Percentiles rank a stretch among this genome's conserved stretches.
Evolutionary conservation across 176 grass and related monocot genomes (phyloP).

Genomic region (Alloteropsis semialata): DNA sequence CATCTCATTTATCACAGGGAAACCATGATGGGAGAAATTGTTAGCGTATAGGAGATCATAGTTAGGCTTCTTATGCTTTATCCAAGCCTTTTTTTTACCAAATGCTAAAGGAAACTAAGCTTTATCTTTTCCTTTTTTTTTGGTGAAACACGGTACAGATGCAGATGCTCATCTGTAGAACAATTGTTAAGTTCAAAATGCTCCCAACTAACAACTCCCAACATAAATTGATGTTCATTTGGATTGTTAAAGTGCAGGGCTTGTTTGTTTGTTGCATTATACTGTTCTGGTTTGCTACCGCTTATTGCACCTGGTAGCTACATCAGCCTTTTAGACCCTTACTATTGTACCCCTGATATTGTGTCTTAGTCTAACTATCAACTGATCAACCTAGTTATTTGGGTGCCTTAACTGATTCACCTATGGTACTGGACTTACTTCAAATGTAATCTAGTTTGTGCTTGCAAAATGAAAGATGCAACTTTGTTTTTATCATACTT

Average conservation of each 20-base stretch:
- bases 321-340: not conserved
- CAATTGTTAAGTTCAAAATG: not conserved
- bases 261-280: constrained; percentile 1
- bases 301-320: not conserved
- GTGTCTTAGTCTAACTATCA: not conserved
- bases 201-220: not conserved
- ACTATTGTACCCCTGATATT: not conserved
- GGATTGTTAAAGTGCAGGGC: not conserved
- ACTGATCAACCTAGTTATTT: not conserved
- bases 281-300: not conserved
- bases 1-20: no score
- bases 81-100: no score
- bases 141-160: no score
- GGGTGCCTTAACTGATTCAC: not conserved
- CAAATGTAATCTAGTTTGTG: constrained; percentile 1
- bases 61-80: no score
- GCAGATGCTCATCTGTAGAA: not conserved
- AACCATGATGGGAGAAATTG: no score
- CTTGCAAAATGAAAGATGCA: not conserved
- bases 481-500: not conserved
- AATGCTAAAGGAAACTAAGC: no score
- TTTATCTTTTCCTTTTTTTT: no score
- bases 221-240: not conserved
- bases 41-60: no score
- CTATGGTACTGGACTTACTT: not conserved